phyloP scores from a whole-genome alignment of 1,284 basidiomycete genomes.

The Phylloporus sp. region DNA sequence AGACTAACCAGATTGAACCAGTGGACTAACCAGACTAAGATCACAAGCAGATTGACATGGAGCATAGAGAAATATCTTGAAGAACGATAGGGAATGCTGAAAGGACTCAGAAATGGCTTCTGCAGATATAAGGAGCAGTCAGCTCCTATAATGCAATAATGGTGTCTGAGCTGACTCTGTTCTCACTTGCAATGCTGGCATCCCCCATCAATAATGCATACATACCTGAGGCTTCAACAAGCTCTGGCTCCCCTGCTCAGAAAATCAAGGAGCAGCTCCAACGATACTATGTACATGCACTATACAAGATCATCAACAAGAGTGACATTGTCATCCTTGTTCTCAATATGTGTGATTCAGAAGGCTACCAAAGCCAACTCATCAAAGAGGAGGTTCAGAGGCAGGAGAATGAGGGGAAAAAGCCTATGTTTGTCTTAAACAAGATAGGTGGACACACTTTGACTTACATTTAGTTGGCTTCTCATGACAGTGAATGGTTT shows the following conservation, averaged over 20 bases:
- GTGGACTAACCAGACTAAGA: too few relatives aligned
- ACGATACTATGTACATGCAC: conserved; percentile 70
- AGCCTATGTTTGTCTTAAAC: conserved; percentile 87
- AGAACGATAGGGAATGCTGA: too few relatives aligned
- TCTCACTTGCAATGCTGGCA: conserved; percentile 57
- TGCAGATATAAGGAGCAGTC: too few relatives aligned
- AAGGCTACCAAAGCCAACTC: conserved; percentile 84
- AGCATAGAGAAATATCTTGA: too few relatives aligned
- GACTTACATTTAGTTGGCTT: too few relatives aligned
- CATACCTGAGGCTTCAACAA: conserved; percentile 30
- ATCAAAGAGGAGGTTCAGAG: conserved; percentile 91
- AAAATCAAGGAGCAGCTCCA: conserved; percentile 71
- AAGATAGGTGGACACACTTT: conserved; percentile 88
- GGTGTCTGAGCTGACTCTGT: conserved; percentile 73
- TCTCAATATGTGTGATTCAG: conserved; percentile 90
- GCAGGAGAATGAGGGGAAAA: conserved; percentile 85
- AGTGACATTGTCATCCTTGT: conserved; percentile 91
- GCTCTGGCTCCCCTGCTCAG: conserved; percentile 29
- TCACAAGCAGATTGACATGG: too few relatives aligned
- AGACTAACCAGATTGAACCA: too few relatives aligned
- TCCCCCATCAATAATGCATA: conserved; percentile 40
- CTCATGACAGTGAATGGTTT: too few relatives aligned
- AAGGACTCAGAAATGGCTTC: too few relatives aligned
- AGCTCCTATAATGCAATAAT: too few relatives aligned
- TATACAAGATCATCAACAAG: conserved; percentile 94